These are phyloP conservation scores for Neonectria punicea DNA, from an alignment of 2,329 filamentous ascomycete genomes.

Conservation along the genomic window DNA sequence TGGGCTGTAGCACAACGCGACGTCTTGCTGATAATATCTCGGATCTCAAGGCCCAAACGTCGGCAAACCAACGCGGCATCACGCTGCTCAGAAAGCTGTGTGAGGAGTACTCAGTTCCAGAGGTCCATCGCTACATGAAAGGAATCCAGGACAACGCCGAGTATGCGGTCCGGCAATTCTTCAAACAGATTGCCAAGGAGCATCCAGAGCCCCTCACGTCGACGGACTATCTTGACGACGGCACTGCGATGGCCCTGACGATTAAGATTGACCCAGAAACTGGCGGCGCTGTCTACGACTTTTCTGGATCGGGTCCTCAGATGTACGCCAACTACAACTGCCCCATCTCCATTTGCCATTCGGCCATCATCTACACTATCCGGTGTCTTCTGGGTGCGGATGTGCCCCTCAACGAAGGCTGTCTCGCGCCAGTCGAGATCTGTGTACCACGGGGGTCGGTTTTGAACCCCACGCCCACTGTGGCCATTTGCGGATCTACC, in stretches of 20 bases:
- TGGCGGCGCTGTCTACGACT: constrained; percentile 51
- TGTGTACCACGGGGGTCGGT: constrained; percentile 46
- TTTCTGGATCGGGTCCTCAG: constrained; percentile 49
- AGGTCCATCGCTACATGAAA: constrained; percentile 51
- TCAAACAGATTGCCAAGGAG: constrained; percentile 58
- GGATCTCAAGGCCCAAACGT: constrained; percentile 56
- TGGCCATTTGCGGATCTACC: constrained; percentile 69
- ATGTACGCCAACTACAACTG: constrained; percentile 50
- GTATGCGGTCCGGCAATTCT: constrained; percentile 45
- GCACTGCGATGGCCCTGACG: constrained; percentile 47
- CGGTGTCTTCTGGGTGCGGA: constrained; percentile 49
- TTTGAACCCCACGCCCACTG: constrained; percentile 47
- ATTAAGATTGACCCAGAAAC: constrained; percentile 45
- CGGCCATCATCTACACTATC: constrained; percentile 53
- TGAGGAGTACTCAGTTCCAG: constrained; percentile 46
- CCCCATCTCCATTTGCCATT: constrained; percentile 50
- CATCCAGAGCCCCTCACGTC: constrained; percentile 38
- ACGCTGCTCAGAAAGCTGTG: constrained; percentile 46
- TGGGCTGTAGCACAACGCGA: constrained; percentile 51
- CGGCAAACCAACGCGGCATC: constrained; percentile 55
- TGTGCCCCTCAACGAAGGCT: constrained; percentile 54
- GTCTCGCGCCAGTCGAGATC: constrained; percentile 49
- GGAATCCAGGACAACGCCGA: constrained; percentile 53
- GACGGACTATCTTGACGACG: constrained; percentile 51
- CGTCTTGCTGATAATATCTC: constrained; percentile 55